A percentile compares a stretch with the other conserved stretches of the same genome.
Conservation (phyloP, 768 basidiomycete species). For the Tricholoma sp. region DNA sequence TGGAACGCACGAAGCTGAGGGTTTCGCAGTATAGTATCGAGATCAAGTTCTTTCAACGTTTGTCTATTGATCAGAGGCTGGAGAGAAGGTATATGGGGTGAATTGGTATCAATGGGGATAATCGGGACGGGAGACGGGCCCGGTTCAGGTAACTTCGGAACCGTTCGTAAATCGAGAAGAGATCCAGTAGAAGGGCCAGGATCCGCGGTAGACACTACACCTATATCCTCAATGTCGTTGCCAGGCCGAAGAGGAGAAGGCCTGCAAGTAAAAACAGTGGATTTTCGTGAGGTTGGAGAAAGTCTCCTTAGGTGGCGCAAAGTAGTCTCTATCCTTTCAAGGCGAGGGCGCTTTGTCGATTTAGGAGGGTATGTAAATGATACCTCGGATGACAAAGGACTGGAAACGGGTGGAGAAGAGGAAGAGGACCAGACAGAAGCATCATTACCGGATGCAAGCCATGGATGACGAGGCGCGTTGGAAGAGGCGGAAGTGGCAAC, state of each 20-base stretch:
- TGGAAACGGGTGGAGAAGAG: conserved; percentile 26
- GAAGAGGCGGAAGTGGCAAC: conserved; percentile 4
- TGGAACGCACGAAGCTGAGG: conserved; percentile 79
- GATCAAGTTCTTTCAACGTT: conserved; percentile 80
- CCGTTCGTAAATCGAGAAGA: conserved; percentile 28
- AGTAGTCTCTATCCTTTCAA: conserved; percentile 29
- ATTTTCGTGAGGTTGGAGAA: conserved; percentile 13
- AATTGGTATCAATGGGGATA: conserved; percentile 38
- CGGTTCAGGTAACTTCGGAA: conserved; percentile 20
- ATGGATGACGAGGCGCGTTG: conserved; percentile 39
- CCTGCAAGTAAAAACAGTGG: conserved; percentile 6
- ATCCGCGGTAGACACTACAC: conserved; percentile 35
- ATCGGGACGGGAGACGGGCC: conserved; percentile 26
- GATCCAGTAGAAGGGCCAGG: conserved; percentile 44
- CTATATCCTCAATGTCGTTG: conserved; percentile 43
- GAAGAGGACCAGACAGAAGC: conserved; percentile 25
- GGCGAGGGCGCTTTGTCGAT: conserved; percentile 36
- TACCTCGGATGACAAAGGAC: conserved; percentile 24
- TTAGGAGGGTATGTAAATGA: conserved; percentile 16
- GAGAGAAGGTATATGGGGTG: conserved; percentile 60
- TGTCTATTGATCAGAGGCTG: conserved; percentile 77
- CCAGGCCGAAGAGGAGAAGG: conserved; percentile 28
- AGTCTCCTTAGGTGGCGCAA: conserved; percentile 16
- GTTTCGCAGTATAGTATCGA: conserved; percentile 81
- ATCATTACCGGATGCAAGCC: conserved; percentile 21